phyloP scores from a whole-genome alignment of 2,329 filamentous ascomycete species.

The Cladosporium phlei region DNA sequence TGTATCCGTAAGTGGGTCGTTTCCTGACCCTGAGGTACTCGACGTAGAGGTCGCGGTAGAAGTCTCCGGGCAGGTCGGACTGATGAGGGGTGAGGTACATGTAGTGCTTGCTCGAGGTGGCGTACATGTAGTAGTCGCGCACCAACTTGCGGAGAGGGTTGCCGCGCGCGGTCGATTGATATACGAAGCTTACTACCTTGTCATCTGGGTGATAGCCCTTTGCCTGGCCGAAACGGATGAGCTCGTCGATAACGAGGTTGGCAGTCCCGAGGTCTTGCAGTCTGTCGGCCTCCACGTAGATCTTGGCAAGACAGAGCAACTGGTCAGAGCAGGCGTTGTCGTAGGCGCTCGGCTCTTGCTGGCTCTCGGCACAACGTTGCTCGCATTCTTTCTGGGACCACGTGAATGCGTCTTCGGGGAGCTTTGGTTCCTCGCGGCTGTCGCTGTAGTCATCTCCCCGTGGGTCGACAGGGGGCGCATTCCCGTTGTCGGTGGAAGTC shows the following conservation, averaged over 20 bases:
- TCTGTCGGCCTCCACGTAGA: conserved; percentile 7
- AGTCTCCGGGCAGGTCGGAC: background rate
- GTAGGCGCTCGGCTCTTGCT: too few species aligned
- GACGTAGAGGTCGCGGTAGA: background rate
- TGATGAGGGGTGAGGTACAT: background rate
- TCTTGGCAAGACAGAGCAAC: too few species aligned
- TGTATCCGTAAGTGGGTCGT: too few species aligned
- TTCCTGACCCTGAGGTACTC: background rate
- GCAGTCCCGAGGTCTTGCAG: conserved; percentile 1
- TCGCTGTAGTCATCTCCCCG: too few species aligned
- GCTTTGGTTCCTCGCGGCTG: too few species aligned
- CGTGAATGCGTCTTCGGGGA: too few species aligned
- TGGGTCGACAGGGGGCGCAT: too few species aligned
- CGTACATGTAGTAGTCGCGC: background rate
- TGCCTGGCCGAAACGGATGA: background rate
- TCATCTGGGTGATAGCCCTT: fast-evolving
- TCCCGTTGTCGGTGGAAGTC: too few species aligned
- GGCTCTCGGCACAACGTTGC: too few species aligned
- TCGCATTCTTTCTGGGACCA: too few species aligned
- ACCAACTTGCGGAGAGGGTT: background rate
- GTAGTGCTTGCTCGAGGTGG: background rate
- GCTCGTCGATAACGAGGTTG: conserved; percentile 1
- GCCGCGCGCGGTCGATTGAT: background rate
- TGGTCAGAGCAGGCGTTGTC: too few species aligned
- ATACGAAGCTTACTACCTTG: background rate